Evolutionary conservation across 176 grass and related monocot species (phyloP).

Genomic region (Rhynchospora breviuscula): DNA sequence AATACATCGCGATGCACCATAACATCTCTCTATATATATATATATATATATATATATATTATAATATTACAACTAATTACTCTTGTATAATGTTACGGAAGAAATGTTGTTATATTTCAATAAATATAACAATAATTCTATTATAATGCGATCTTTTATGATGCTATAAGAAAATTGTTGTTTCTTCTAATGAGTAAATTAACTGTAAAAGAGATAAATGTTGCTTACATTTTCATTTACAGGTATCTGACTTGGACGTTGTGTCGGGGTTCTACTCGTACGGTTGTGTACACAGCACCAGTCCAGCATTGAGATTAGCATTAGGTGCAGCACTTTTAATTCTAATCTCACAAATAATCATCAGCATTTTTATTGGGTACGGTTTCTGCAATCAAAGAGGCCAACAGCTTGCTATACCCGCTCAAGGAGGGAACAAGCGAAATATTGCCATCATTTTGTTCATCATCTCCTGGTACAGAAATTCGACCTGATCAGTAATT

Average conservation of each 20-base stretch:
- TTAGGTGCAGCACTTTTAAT: background rate
- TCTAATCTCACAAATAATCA: background rate
- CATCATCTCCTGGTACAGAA: slow-evolving; percentile 11
- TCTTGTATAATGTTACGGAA: too few species aligned
- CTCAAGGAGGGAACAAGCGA: background rate
- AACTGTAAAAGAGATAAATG: background rate
- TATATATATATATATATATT: too few species aligned
- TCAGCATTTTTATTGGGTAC: background rate
- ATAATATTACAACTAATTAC: too few species aligned
- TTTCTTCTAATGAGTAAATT: background rate
- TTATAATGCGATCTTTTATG: background rate
- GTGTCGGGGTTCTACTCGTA: too few species aligned
- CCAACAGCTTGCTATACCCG: background rate
- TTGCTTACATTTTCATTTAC: background rate
- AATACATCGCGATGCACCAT: too few species aligned
- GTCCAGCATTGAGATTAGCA: background rate
- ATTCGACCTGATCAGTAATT: background rate
- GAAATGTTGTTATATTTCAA: too few species aligned
- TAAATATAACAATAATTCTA: background rate
- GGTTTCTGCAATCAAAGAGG: background rate
- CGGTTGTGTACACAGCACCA: background rate
- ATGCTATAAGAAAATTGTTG: background rate
- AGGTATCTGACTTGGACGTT: background rate
- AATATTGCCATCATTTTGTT: background rate
- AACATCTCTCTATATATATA: too few species aligned